Evolutionary conservation across 139 green algal species (phyloP).

Genomic region (Chlorella sp.): DNA sequence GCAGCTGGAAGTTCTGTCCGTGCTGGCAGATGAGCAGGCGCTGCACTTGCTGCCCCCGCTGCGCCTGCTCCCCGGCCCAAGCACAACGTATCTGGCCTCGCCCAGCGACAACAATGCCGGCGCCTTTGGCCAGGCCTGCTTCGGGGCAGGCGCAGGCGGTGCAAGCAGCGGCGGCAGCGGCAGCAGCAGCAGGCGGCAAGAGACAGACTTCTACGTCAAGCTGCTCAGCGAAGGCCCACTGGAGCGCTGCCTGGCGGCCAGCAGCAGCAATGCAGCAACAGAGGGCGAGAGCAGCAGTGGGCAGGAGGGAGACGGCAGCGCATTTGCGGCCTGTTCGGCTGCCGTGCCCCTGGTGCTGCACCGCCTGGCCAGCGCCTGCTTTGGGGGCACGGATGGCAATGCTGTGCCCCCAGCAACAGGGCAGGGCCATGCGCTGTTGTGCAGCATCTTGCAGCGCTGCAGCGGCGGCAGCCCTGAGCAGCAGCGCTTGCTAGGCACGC

Average conservation of each 20-base stretch:
- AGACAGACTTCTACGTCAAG: constrained; percentile 10
- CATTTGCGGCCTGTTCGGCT: background rate
- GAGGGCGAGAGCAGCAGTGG: too few species aligned
- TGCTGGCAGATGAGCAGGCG: constrained; percentile 43
- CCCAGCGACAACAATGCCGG: background rate
- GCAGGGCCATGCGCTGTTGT: background rate
- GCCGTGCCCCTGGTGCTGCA: constrained; percentile 36
- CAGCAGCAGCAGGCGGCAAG: background rate
- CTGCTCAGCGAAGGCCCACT: constrained; percentile 22
- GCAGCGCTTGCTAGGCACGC: constrained; percentile 23
- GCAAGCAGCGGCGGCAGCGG: background rate
- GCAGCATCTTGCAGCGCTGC: constrained; percentile 21
- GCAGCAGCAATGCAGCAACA: background rate
- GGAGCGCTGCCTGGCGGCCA: constrained; percentile 10
- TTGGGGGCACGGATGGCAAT: background rate
- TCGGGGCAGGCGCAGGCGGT: background rate
- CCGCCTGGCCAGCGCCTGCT: constrained; percentile 36
- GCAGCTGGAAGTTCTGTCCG: constrained; percentile 55
- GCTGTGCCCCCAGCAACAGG: background rate
- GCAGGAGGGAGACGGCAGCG: background rate
- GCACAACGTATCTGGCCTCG: constrained; percentile 11
- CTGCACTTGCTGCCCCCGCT: constrained; percentile 71
- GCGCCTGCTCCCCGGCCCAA: constrained; percentile 6
- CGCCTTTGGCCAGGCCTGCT: background rate
- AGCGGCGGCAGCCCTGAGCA: background rate